Conservation (phyloP, 495 filamentous ascomycete species). For the Neurospora hispaniola region DNA sequence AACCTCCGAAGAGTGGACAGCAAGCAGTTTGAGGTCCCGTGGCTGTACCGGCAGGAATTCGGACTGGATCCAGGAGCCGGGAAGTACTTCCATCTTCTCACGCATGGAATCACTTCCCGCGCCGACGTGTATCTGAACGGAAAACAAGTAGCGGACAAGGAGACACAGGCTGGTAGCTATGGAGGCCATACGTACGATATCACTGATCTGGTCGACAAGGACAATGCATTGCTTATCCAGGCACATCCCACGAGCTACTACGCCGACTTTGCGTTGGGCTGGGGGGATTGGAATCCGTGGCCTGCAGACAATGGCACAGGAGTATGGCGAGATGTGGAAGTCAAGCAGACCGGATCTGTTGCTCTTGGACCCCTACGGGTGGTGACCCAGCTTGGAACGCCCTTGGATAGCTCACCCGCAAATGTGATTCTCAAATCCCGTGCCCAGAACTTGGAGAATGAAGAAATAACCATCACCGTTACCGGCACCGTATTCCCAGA, state of each 20-base stretch:
- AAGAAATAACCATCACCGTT: slow-evolving; percentile 25
- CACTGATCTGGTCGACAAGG: slow-evolving; percentile 26
- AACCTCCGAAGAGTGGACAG: slow-evolving; percentile 36
- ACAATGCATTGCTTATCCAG: slow-evolving; percentile 43
- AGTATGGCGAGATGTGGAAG: slow-evolving; percentile 50
- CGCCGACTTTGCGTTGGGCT: slow-evolving; percentile 48
- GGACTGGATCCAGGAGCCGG: slow-evolving; percentile 23
- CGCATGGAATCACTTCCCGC: slow-evolving; percentile 49
- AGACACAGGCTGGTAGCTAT: slow-evolving; percentile 46
- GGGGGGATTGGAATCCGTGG: slow-evolving; percentile 58
- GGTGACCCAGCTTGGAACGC: slow-evolving; percentile 29
- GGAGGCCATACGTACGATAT: slow-evolving; percentile 46
- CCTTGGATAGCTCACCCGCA: slow-evolving; percentile 21
- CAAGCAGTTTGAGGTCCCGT: slow-evolving; percentile 42
- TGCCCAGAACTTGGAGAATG: slow-evolving; percentile 38
- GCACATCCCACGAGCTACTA: slow-evolving; percentile 50
- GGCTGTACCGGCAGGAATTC: slow-evolving; percentile 54
- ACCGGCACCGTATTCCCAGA: slow-evolving; percentile 26
- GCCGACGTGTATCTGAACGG: slow-evolving; percentile 56
- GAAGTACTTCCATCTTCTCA: slow-evolving; percentile 42
- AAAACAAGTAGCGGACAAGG: slow-evolving; percentile 34
- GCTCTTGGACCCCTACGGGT: slow-evolving; percentile 40
- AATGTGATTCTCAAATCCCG: slow-evolving; percentile 36
- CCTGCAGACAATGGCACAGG: slow-evolving; percentile 49
- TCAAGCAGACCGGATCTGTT: slow-evolving; percentile 47